Base-by-base conservation (phyloP, 1,284 basidiomycete species). In the Fomitopsis pinicola region DNA sequence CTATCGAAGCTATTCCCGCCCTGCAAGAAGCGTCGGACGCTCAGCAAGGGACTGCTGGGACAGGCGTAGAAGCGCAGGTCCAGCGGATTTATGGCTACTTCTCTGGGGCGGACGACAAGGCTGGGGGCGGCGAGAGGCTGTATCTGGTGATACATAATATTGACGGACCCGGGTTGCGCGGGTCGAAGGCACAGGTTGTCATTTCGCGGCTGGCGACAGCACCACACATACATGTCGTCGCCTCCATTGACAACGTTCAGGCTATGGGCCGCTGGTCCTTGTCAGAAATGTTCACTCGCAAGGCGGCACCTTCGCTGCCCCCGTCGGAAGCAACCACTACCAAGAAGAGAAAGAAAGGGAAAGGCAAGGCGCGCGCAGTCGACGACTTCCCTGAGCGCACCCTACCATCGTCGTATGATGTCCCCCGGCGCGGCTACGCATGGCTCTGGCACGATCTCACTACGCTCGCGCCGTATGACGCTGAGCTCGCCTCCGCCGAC, bases 391-490 rank as follows among this genome's bases (percentile, higher is more conserved):
- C 17, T 33, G n/a, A 42, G 38, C 15, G 14, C 52, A 60, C 59
- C 17, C 54, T 61, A 35, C 53, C 64, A 9, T 42, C 54, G 66
- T 59, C 56, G 64, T n/a, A 42, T n/a, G 44, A 59, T 15, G 59
- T 65, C n/a, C 75, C 77, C 2, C 72, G 89, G 87, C 77, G 26
- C 71, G 89, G 90, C 1, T 94, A 89, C 74, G 82, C 87, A 6
- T 96, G 92, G 87, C 76, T 96, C 15, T 95, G 92, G 85, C 93
- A 97, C 74, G 91, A 95, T 72, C 73, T 91, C 17, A 91, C 94
- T 2, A 97, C 95, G 0, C 88, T 93, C 66, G 79, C 79, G 28
- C 80, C 91, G 2, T 97, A 96, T 76, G 88, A 91, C 69, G 80
- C 84, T 62, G 95, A 97, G 73, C 83, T 90, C 58, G 80, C 86